Conservation (phyloP, 2,329 filamentous ascomycete genomes). For the Aspergillus chevalieri region DNA sequence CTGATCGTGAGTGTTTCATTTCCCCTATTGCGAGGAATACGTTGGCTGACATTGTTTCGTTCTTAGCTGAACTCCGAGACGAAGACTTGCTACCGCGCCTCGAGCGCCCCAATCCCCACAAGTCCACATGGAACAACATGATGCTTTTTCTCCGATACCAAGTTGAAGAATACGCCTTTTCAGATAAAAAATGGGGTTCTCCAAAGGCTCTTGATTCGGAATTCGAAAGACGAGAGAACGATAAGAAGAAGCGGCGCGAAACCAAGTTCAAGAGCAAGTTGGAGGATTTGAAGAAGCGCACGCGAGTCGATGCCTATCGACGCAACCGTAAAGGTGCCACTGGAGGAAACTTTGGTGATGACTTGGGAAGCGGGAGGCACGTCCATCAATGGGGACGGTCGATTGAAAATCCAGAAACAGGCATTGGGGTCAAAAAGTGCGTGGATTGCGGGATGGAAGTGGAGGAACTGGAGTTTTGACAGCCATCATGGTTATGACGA, state of each 20-base stretch:
- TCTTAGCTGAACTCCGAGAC: constrained; percentile 78
- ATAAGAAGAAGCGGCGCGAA: constrained; percentile 82
- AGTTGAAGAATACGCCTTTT: constrained; percentile 88
- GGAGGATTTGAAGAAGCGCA: constrained; percentile 85
- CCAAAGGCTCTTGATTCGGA: constrained; percentile 79
- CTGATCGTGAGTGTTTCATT: constrained; percentile 59
- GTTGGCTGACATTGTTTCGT: constrained; percentile 2
- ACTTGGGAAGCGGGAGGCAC: constrained; percentile 66
- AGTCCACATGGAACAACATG: constrained; percentile 96
- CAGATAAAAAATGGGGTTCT: constrained; percentile 78
- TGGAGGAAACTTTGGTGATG: constrained; percentile 66
- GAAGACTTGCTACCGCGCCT: constrained; percentile 79
- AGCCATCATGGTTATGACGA: background rate
- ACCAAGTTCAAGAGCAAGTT: constrained; percentile 87
- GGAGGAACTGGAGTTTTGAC: constrained; percentile 57
- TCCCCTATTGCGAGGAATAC: constrained; percentile 13
- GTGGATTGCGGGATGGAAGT: constrained; percentile 62
- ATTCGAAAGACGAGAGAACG: constrained; percentile 69
- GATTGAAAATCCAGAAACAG: constrained; percentile 53
- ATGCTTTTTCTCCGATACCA: constrained; percentile 93
- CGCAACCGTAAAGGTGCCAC: constrained; percentile 53
- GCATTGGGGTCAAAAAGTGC: constrained; percentile 63
- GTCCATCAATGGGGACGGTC: constrained; percentile 76
- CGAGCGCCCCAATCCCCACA: constrained; percentile 87
- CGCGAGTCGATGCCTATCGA: constrained; percentile 81